A percentile compares a stretch with the other conserved stretches of the same genome.
Evolutionary conservation across 768 basidiomycete genomes (phyloP).

Genomic region (Lentinus brumalis): DNA sequence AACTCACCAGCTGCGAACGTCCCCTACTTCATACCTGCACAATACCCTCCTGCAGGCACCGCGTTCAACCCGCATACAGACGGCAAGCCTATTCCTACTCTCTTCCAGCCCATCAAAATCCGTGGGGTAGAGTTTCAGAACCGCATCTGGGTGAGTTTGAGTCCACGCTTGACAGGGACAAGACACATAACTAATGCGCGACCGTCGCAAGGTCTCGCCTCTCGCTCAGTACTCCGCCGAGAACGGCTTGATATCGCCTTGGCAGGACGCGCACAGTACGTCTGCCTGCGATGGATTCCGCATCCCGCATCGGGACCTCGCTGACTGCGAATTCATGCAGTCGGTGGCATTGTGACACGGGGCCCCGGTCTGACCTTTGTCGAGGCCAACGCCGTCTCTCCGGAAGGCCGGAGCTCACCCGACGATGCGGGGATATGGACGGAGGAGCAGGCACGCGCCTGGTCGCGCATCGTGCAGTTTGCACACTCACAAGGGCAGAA

Average conservation of each 20-base stretch:
- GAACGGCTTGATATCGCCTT: conserved; percentile 52
- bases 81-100: conserved; percentile 41
- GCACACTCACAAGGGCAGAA: conserved; percentile 68
- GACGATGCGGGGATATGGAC: conserved; percentile 61
- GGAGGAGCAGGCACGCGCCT: conserved; percentile 51
- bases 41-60: conserved; percentile 44
- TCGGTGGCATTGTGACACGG: conserved; percentile 52
- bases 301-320: background rate
- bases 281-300: background rate
- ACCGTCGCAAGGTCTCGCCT: conserved; percentile 44
- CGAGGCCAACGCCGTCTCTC: conserved; percentile 64
- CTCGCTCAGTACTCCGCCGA: conserved; percentile 62
- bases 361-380: conserved; percentile 58
- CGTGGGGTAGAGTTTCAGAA: conserved; percentile 30
- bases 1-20: conserved; percentile 45
- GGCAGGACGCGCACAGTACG: conserved; percentile 55
- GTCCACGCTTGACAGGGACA: background rate
- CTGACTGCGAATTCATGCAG: conserved; percentile 17
- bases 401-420: conserved; percentile 64
- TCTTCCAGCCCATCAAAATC: conserved; percentile 60
- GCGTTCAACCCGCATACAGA: conserved; percentile 43
- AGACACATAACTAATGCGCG: background rate
- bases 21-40: conserved; percentile 50
- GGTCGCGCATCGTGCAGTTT: conserved; percentile 60
- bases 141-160: conserved; percentile 19